These are phyloP conservation scores for Pterocarpus santalinus DNA, from an alignment of 306 rosid genomes.

Conservation along the genomic window DNA sequence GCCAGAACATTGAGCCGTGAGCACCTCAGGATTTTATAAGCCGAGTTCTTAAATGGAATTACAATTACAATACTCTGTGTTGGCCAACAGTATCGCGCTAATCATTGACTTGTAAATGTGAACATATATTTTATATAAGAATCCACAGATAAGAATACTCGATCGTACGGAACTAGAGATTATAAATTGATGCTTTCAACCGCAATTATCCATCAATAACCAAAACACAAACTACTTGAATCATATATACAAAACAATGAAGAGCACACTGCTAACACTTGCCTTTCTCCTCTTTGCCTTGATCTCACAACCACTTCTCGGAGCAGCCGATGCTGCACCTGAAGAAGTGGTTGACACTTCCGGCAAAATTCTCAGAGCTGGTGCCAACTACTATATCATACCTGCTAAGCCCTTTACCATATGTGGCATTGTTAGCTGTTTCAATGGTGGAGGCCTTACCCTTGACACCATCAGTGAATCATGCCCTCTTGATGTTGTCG, in stretches of 20 bases:
- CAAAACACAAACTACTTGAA: neutral
- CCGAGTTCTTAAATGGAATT: neutral
- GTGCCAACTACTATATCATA: slow-evolving; percentile 27
- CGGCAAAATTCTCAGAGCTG: neutral
- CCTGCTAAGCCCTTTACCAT: neutral
- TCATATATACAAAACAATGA: neutral
- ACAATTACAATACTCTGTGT: neutral
- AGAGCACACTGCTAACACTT: neutral
- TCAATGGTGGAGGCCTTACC: slow-evolving; percentile 38
- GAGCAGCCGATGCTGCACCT: neutral
- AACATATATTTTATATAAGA: neutral
- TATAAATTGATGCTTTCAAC: neutral
- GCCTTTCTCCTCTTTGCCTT: neutral
- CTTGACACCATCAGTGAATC: slow-evolving; percentile 28
- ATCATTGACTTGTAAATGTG: neutral
- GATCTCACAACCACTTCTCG: neutral
- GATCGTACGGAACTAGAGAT: neutral
- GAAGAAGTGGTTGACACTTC: slow-evolving; percentile 44
- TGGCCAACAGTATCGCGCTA: neutral
- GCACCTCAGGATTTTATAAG: neutral
- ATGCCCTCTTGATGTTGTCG: slow-evolving; percentile 52
- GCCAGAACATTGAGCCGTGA: neutral
- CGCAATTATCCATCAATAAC: neutral
- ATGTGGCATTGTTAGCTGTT: neutral
- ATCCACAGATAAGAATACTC: neutral